Base-by-base conservation (phyloP, 306 rosid species). In the Dalbergia cultrata region DNA sequence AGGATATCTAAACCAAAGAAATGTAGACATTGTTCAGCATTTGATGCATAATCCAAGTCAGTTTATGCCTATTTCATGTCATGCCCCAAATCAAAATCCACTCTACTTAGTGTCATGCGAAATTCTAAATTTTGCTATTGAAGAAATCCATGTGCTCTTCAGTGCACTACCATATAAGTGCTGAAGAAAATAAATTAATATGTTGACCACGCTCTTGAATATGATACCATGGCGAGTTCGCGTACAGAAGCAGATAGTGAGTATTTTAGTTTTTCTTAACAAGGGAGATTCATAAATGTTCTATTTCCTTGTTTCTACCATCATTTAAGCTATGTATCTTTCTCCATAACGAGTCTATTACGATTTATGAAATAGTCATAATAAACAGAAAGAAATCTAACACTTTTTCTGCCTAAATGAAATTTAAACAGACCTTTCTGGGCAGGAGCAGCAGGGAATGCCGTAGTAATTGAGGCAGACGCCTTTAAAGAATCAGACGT, bases 401-500 rank as follows among this genome's bases (percentile, higher is more conserved):
- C 64, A 67, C 43, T 43, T 53, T 72, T 62, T 52, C 37, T 85
- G 56, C 66, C 33, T 83, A 81, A 76, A 63, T 84, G 79, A 85
- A 85, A 81, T 81, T 84, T 76, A 80, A 77, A 72, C 92, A 95
- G 97, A 75, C 94, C 99, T 67, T 93, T 95, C 86, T 93, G 98
- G 96, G 88, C 90, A 37, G 98, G 92, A 85, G 98, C 97, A 53
- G 86, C 91, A 35, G 92, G 84, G 60, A 95, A 91, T 85, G 98
- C 98, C 11, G 97, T 95, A 9, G 57, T 87, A 67, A 95, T 95
- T 68, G 99, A 95, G 85, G 97, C 96, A 52, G 97, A 95, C 70
- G 99, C 99, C 78, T 95, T 95, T 54, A 95, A 95, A 85, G 99
- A 95, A 90, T 90, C 97, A 59, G 98, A 95, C 80, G 98, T 95